Base-by-base conservation (phyloP, 164 flowering plant genomes). In the Nymphaea colorata region DNA sequence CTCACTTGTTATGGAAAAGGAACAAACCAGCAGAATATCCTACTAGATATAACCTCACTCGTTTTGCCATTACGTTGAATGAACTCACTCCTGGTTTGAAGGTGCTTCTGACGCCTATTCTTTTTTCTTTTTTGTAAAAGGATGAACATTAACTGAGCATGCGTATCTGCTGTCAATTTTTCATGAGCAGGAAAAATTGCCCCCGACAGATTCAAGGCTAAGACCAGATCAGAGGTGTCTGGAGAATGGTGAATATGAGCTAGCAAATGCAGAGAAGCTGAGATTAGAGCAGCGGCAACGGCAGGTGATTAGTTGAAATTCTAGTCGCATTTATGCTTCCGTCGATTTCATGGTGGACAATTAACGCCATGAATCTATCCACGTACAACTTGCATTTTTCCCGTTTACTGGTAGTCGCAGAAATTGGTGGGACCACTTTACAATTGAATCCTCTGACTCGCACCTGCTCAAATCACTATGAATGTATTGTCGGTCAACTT, bases 61-160 rank as follows among this genome's bases (percentile, higher is more conserved):
- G 88, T 67, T 87, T 89, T 74, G 88, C 90, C 53, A 81, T 82
- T 64, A 85, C 91, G 42, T 69, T 87, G 63, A 89, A 89, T 74
- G 95, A 89, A 78, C 83, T 89, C 69, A 82, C 85, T 69, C 85
- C 86, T 67, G 95, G 89, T 17, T 67, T 88, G 47, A 80, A 85
- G 95, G 95, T 86, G 84, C 70, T 72, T 17, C 10, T 61, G 64
- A 41, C 7, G 64, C 41, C n/a, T 4, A 17, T 41, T 61, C n/a
- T 4, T 41, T 51, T 78, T 76, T 64, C 67, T 61, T 69, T 66
- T 0, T 41, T 4, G 4, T 6, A 43, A n/a, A 66, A 16, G 43
- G 44, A 69, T 69, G 70, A 71, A 79, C 70, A 73, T 71, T 76
- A 57, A 78, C 75, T 75, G 73, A 79, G 81, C 70, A 75, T 80